Base-by-base conservation (phyloP, 192 early-diverging fungal species). In the Phycomyces nitens region DNA sequence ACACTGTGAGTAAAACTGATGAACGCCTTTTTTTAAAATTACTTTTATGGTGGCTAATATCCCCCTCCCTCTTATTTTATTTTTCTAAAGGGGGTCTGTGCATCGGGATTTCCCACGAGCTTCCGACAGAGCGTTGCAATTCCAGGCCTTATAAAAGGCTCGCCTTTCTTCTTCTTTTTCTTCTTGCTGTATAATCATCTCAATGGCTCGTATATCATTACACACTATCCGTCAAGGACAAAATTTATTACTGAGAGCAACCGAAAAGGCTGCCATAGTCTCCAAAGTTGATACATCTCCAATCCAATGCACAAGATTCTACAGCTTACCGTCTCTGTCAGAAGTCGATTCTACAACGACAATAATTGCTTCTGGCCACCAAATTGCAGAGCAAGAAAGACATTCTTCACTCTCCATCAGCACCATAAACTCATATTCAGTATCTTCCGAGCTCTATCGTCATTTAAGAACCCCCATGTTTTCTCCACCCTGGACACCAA, bases 251-350 rank as follows among this genome's bases (percentile, higher is more conserved):
- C 27, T 51, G 1, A 8, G 11, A 49, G 27, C 11, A n/a, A 49
- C 42, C 40, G 1, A 11, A 60, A 26, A 47, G 23, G 14, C 49
- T 24, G 18, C 26, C 15, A 62, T 51, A 50, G 29, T 49, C n/a
- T 65, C 63, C 0, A 50, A 40, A 29, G 40, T 65, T 16, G 54
- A 53, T 40, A 38, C 43, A 21, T 47, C 54, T 16, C 44, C 54
- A 4, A 65, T 65, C 21, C 41, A 65, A 56, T 65, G 63, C 29
- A 65, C 63, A 14, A 20, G 27, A 47, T 65, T 65, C 26, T 65
- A 65, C 15, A 47, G 23, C 38, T 2, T 54, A 3, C 55, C 22
- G 1, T 27, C 24, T 39, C 26, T 34, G 4, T 57, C 34, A 11
- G 44, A 47, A 47, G 44, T 18, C 12, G 44, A 47, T 11, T 18